Conservation (phyloP, 208 protist species). For the Leishmania gerbilli region DNA sequence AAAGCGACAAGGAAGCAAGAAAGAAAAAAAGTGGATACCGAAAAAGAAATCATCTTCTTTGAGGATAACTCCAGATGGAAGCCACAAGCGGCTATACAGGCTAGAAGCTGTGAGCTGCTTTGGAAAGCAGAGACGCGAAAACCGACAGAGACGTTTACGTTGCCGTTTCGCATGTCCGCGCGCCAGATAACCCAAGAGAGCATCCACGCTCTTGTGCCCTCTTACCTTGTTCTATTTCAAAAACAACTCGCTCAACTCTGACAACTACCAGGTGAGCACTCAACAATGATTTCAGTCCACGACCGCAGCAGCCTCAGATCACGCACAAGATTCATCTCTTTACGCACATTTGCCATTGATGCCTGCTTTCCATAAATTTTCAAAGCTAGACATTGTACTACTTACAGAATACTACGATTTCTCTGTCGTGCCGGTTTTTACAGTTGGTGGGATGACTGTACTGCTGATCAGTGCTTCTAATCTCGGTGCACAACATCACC, state of each 20-base stretch:
- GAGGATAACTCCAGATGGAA: background rate
- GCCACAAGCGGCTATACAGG: background rate
- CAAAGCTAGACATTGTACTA: background rate
- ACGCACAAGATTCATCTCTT: background rate
- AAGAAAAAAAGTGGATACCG: background rate
- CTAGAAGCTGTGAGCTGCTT: background rate
- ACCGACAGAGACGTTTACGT: background rate
- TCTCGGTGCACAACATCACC: background rate
- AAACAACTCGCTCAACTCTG: background rate
- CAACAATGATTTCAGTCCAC: background rate
- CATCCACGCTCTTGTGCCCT: background rate
- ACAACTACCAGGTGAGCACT: background rate
- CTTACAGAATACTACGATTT: background rate
- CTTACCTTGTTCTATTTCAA: background rate
- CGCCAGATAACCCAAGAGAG: background rate
- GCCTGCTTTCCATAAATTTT: background rate
- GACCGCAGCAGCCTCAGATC: background rate
- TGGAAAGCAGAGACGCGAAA: background rate
- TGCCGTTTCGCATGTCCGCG: background rate
- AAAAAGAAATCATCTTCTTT: no score
- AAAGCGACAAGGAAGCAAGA: constrained; percentile 14
- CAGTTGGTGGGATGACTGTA: background rate
- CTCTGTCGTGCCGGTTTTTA: background rate
- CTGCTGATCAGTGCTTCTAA: background rate
- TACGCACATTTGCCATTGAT: background rate